Conservation (phyloP, 495 filamentous ascomycete genomes). For the Bombardia bombarda region DNA sequence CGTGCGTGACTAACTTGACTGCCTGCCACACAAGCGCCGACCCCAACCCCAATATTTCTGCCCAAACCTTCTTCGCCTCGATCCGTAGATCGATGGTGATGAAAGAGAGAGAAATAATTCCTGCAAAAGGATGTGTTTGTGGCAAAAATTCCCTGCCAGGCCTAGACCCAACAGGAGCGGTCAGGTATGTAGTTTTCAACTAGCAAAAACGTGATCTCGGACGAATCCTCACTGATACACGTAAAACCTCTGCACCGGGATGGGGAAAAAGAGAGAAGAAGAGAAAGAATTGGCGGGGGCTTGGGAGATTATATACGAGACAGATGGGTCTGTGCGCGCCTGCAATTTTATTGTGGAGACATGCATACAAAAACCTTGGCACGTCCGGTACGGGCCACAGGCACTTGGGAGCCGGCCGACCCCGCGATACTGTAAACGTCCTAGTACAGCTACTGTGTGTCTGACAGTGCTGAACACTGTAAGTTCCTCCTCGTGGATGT, state of each 20-base stretch:
- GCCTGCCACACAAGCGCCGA: too few species aligned
- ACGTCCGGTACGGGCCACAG: neutral
- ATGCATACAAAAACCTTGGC: neutral
- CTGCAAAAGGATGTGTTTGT: constrained; percentile 6
- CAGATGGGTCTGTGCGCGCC: constrained; percentile 11
- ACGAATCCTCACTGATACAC: constrained; percentile 49
- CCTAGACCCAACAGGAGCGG: constrained; percentile 26
- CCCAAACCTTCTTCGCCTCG: constrained; percentile 18
- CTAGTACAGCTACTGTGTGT: too few species aligned
- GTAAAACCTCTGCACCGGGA: constrained; percentile 40
- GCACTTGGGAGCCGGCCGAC: neutral
- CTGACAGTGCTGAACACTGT: too few species aligned
- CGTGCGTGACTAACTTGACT: too few species aligned
- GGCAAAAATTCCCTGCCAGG: constrained; percentile 23
- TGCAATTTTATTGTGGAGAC: too few species aligned
- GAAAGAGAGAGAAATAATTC: constrained; percentile 18
- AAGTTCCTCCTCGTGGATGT: too few species aligned
- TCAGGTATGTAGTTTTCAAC: constrained; percentile 50
- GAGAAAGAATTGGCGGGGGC: constrained; percentile 1
- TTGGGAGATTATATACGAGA: constrained; percentile 5
- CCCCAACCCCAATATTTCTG: too few species aligned
- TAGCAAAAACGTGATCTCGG: constrained; percentile 50
- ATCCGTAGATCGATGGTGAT: constrained; percentile 16
- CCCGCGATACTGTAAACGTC: too few species aligned
- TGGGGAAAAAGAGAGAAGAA: constrained; percentile 17